Percentiles rank a stretch among this genome's conserved stretches.
These are phyloP conservation scores for Xylariales sp. DNA, from an alignment of 2,329 filamentous ascomycete species.

Conservation along the genomic window DNA sequence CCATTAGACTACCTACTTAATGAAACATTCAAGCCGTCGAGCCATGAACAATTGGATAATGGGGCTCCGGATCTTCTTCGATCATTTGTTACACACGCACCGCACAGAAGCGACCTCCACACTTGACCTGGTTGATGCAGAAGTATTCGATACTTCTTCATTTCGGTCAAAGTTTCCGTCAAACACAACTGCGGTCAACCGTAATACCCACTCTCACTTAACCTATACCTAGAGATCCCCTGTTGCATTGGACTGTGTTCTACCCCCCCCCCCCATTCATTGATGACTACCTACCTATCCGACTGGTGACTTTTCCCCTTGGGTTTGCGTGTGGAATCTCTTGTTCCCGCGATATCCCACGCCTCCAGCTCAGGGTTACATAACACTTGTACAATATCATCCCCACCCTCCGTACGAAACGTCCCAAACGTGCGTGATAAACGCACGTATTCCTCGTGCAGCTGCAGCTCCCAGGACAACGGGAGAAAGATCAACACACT, in stretches of 20 bases:
- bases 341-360: no score
- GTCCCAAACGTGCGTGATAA: conserved; percentile 1
- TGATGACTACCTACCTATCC: no score
- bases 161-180: background rate
- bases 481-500: conserved; percentile 7
- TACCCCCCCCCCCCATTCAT: no score
- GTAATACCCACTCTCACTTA: background rate
- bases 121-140: background rate
- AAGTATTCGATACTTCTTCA: conserved; percentile 7
- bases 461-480: background rate
- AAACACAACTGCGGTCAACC: background rate
- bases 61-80: background rate
- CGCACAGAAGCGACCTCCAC: conserved; percentile 9
- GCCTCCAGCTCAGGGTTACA: no score
- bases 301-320: no score
- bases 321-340: no score
- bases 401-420: background rate
- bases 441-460: conserved; percentile 7
- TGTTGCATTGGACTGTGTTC: no score
- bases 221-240: no score
- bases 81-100: conserved; percentile 7
- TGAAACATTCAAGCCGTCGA: background rate
- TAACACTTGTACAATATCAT: no score
- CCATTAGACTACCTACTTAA: no score
- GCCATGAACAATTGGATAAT: conserved; percentile 1